phyloP scores from a whole-genome alignment of 805 yeast species.

The Yamadazyma scolyti region DNA sequence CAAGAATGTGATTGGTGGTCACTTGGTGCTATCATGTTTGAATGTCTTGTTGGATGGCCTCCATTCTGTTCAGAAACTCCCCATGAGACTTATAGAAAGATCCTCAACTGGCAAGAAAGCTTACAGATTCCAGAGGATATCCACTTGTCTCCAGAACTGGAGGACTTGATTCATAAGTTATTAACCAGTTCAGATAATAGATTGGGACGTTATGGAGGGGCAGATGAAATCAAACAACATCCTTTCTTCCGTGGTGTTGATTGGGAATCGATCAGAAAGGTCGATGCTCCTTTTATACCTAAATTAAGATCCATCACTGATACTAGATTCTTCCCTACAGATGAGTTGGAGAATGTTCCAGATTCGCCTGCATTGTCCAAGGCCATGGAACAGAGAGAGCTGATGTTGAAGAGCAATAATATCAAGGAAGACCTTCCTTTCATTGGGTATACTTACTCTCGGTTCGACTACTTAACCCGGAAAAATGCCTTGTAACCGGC shows the following conservation, averaged over 20 bases:
- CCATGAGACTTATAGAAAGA: slow-evolving; percentile 88
- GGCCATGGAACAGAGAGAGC: slow-evolving; percentile 65
- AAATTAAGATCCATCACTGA: slow-evolving; percentile 89
- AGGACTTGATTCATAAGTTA: slow-evolving; percentile 75
- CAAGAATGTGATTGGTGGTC: slow-evolving; percentile 99
- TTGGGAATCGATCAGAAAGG: slow-evolving; percentile 84
- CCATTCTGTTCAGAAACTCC: slow-evolving; percentile 95
- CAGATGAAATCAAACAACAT: slow-evolving; percentile 83
- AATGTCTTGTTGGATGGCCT: slow-evolving; percentile 95
- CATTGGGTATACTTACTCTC: slow-evolving; percentile 93
- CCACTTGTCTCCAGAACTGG: slow-evolving; percentile 84
- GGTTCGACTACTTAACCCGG: slow-evolving; percentile 88
- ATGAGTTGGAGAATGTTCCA: slow-evolving; percentile 84
- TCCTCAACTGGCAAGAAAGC: slow-evolving; percentile 86
- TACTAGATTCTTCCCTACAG: slow-evolving; percentile 97
- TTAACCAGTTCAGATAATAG: slow-evolving; percentile 77
- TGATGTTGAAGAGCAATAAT: slow-evolving; percentile 43
- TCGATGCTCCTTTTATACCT: slow-evolving; percentile 92
- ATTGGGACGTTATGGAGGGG: slow-evolving; percentile 86
- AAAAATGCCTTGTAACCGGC: slow-evolving; percentile 50
- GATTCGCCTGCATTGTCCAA: slow-evolving; percentile 63
- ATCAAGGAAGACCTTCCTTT: slow-evolving; percentile 90
- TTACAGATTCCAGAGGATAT: slow-evolving; percentile 88
- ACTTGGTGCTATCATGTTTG: slow-evolving; percentile 93
- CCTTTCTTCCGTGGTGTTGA: slow-evolving; percentile 96